Base-by-base conservation (phyloP, 2,329 filamentous ascomycete genomes). In the Colletotrichum brevisporum region DNA sequence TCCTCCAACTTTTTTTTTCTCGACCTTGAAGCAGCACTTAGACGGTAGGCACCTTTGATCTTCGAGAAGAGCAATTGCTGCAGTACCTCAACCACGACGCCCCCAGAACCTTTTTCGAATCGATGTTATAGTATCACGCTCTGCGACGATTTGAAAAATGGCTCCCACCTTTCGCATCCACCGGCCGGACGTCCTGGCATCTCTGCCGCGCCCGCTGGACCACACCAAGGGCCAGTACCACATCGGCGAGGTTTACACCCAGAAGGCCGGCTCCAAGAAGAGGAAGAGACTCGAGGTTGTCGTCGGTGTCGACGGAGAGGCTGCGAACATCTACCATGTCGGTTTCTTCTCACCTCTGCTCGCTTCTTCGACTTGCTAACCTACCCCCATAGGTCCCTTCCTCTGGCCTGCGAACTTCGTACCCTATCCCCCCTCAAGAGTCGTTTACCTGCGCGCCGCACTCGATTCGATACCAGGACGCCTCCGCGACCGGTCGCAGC, bases 311-410 rank as follows among this genome's bases (percentile, higher is more conserved):
- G 88, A 92, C 76, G 90, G 90, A 69, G 89, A 91, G 75, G 87
- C 88, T 4, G 82, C 90, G 3, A 91, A 90, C 73, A 85, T 92
- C 50, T 92, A 92, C 74, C 88, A 91, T 83, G 88, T 90, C 74
- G 74, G 87, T 77, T 55, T 61, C 15, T n/a, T 31, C 18, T 31
- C 63, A n/a, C 58, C 60, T 27, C 64, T 72, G 60, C 70, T 52
- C 6, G 41, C 51, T 10, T 53, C 26, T 26, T 10, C 31, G 31
- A 10, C 31, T 36, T 15, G 60, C 72, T 78, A 67, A 78, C 61
- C 10, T 10, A 8, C n/a, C 5, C 71, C 10, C 31, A 10, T 36
- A 92, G 90, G 83, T 91, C 53, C 84, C 89, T 4, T 86, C 88
- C 4, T 87, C 89, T 6, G 84, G 87, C 70, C 81, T 91, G 70